Base-by-base conservation (phyloP, 345 rosid species). In the Crucihimalaya himalaica region DNA sequence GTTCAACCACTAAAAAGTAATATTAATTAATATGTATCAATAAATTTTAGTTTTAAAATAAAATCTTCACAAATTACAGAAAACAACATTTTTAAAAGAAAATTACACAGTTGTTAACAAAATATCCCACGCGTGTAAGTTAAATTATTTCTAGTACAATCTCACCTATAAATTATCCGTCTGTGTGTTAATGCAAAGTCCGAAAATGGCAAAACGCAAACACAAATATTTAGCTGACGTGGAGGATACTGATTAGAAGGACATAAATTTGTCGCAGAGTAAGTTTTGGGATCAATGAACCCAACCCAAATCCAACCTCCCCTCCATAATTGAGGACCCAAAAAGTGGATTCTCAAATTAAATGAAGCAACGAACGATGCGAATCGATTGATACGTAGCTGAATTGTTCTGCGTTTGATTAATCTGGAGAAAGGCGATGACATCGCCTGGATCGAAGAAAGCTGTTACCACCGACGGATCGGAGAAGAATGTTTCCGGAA, bases 391-490 rank as follows among this genome's bases (percentile, higher is more conserved):
- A 21, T 21, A 21, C 25, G 25, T 68, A 27, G 19, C 51, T 18
- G 63, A 27, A 51, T 40, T 28, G 47, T 13, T 55, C 1, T 15
- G 21, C 56, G 46, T 66, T 29, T 31, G 51, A 40, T 67, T 20
- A 31, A 56, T 70, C 28, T 6, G 5, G 8, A 8, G 60, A 10
- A 50, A 29, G 73, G 59, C 56, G 66, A 78, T 67, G 81, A 27
- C 73, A 52, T 72, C 78, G 69, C 75, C 80, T 2, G 69, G 53
- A 16, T 47, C 71, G 78, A 67, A 52, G 75, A 78, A 78, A 48
- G 12, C 37, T 46, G 71, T 46, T 45, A 16, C 39, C 37, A 13
- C 15, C 52, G 66, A 78, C 53, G 81, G 74, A 73, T 73, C 81
- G 39, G 81, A 53, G 74, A 78, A 72, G 78, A 68, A 53, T 14